Conservation (phyloP, 768 basidiomycete species). For the Candolleomyces eurysporus region DNA sequence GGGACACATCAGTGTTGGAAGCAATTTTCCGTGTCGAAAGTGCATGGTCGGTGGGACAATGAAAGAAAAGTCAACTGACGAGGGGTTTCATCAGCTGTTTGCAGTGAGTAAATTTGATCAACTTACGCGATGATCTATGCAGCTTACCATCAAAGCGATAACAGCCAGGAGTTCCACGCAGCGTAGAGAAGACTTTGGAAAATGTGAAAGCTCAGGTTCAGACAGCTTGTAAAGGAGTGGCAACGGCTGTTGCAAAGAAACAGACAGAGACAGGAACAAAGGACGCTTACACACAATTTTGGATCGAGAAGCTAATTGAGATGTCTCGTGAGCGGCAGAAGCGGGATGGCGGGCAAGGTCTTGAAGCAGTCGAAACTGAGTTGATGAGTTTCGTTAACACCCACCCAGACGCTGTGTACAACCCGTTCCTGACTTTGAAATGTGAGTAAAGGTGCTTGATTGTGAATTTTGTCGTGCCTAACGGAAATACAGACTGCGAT, state of each 20-base stretch:
- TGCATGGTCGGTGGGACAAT: conserved; percentile 35
- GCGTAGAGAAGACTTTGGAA: neutral
- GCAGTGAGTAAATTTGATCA: conserved; percentile 14
- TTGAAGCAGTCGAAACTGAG: neutral
- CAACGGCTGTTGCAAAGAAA: neutral
- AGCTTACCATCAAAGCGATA: neutral
- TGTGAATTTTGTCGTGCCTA: neutral
- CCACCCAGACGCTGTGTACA: neutral
- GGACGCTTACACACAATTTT: conserved; percentile 1
- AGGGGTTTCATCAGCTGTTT: conserved; percentile 35
- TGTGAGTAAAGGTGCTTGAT: neutral
- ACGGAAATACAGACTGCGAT: conserved; percentile 25
- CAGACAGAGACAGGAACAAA: conserved; percentile 1
- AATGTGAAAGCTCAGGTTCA: neutral
- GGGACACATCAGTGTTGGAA: conserved; percentile 38
- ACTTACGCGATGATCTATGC: neutral
- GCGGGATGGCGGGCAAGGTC: neutral
- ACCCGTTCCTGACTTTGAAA: neutral
- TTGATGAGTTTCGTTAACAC: neutral
- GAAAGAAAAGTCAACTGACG: conserved; percentile 27
- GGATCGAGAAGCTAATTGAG: conserved; percentile 4
- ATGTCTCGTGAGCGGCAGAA: neutral
- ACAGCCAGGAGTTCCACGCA: neutral
- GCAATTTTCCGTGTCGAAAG: conserved; percentile 39
- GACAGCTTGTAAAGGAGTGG: neutral